Percentiles rank a stretch among this genome's conserved stretches.
phyloP scores from a whole-genome alignment of 1,139 yeast species.

The Debaryomyces robertsiae region DNA sequence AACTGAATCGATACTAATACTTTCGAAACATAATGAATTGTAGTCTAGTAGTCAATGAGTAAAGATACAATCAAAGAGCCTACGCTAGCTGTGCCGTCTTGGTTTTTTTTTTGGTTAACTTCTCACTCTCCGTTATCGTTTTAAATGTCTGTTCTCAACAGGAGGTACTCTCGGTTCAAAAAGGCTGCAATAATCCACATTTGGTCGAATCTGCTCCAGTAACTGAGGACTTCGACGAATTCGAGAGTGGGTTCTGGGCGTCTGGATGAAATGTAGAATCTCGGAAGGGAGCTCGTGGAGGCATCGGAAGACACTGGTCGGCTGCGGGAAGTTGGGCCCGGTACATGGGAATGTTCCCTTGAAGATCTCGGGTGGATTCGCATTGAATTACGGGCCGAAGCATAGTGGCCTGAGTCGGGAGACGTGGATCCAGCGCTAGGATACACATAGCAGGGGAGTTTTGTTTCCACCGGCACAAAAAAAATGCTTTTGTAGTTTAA shows the following conservation, averaged over 20 bases:
- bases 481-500: slow-evolving; percentile 22
- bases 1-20: too few species aligned
- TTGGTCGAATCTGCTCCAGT: slow-evolving; percentile 22
- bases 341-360: not conserved
- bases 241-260: slow-evolving; percentile 9
- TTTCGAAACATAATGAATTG: not conserved
- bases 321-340: not conserved
- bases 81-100: too few species aligned
- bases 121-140: too few species aligned
- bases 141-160: not conserved
- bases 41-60: too few species aligned
- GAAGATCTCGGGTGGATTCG: not conserved
- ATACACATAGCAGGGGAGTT: not conserved
- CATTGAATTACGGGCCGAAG: not conserved
- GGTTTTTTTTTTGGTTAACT: too few species aligned
- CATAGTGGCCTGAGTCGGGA: not conserved
- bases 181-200: slow-evolving; percentile 29
- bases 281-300: not conserved
- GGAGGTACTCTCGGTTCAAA: slow-evolving; percentile 19
- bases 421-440: not conserved
- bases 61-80: too few species aligned
- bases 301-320: not conserved
- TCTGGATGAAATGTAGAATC: slow-evolving; percentile 7
- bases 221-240: slow-evolving; percentile 14
- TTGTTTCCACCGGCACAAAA: slow-evolving; percentile 19